Conservation (phyloP, 768 basidiomycete species). For the Lyophyllum atratum region DNA sequence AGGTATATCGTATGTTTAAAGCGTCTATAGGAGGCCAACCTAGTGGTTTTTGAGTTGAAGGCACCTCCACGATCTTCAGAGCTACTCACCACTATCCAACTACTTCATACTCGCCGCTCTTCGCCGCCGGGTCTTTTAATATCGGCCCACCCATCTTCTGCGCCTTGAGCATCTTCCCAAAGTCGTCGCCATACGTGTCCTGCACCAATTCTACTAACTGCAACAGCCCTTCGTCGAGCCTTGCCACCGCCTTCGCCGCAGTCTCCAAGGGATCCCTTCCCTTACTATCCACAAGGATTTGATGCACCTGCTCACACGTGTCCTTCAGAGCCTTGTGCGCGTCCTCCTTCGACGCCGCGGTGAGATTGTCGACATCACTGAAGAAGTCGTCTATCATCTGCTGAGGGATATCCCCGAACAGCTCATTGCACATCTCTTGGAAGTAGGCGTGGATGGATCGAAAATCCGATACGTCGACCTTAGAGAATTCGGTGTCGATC, state of each 20-base stretch:
- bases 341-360: conserved; percentile 20
- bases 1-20: background rate
- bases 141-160: conserved; percentile 24
- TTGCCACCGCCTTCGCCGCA: conserved; percentile 20
- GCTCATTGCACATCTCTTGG: conserved; percentile 23
- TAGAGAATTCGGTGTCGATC: conserved; percentile 26
- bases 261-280: conserved; percentile 22
- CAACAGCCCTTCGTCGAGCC: conserved; percentile 20
- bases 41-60: background rate
- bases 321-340: conserved; percentile 26
- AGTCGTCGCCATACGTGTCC: conserved; percentile 20
- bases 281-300: conserved; percentile 21
- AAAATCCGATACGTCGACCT: conserved; percentile 26
- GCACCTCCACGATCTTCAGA: background rate
- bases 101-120: conserved; percentile 29
- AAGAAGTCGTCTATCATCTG: conserved; percentile 15
- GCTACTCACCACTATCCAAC: conserved; percentile 21
- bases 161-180: conserved; percentile 24
- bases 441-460: conserved; percentile 26
- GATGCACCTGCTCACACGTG: conserved; percentile 30
- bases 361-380: conserved; percentile 6
- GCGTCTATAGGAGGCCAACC: background rate
- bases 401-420: conserved; percentile 22
- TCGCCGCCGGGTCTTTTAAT: conserved; percentile 27
- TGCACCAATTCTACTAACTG: conserved; percentile 24